These are phyloP conservation scores for Entomortierella parvispora DNA, from an alignment of 192 early-diverging fungal genomes.

Conservation along the genomic window DNA sequence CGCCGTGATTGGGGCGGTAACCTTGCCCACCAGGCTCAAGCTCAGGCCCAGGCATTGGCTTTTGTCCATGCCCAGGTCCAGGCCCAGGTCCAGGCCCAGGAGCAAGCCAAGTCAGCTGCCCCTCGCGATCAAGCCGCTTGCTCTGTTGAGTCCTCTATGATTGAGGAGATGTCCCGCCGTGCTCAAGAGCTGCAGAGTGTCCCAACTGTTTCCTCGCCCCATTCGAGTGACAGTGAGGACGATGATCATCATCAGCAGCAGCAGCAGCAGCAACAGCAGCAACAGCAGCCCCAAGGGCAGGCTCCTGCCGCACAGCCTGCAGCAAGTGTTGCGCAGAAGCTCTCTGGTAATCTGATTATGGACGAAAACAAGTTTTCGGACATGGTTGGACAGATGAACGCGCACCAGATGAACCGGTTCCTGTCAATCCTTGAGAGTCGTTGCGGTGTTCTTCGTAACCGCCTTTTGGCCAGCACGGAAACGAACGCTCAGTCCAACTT, in stretches of 20 bases:
- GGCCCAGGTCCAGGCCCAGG: conserved; percentile 35
- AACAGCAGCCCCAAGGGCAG: background rate
- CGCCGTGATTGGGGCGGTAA: conserved; percentile 62
- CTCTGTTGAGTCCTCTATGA: conserved; percentile 10
- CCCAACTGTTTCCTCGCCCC: background rate
- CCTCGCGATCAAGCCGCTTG: background rate
- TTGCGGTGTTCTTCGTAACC: conserved; percentile 58
- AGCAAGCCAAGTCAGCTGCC: background rate
- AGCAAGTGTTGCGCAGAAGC: background rate
- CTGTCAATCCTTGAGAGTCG: conserved; percentile 63
- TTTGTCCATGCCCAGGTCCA: conserved; percentile 36
- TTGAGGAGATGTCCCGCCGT: conserved; percentile 29
- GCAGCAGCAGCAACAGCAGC: conserved; percentile 6
- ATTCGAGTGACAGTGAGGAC: conserved; percentile 31
- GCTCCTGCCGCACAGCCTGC: background rate
- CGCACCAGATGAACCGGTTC: conserved; percentile 62
- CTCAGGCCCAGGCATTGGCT: conserved; percentile 36
- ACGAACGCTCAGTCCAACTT: conserved; percentile 24
- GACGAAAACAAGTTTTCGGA: conserved; percentile 53
- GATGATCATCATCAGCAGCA: conserved; percentile 5
- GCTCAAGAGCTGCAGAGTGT: conserved; percentile 9
- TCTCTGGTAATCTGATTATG: conserved; percentile 41
- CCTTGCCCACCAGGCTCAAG: conserved; percentile 38
- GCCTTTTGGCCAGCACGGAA: conserved; percentile 37
- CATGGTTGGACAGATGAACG: conserved; percentile 59